Percentiles rank a stretch among this genome's conserved stretches.
These are phyloP conservation scores for Daldinia caldariorum DNA, from an alignment of 495 filamentous ascomycete genomes.

Conservation along the genomic window DNA sequence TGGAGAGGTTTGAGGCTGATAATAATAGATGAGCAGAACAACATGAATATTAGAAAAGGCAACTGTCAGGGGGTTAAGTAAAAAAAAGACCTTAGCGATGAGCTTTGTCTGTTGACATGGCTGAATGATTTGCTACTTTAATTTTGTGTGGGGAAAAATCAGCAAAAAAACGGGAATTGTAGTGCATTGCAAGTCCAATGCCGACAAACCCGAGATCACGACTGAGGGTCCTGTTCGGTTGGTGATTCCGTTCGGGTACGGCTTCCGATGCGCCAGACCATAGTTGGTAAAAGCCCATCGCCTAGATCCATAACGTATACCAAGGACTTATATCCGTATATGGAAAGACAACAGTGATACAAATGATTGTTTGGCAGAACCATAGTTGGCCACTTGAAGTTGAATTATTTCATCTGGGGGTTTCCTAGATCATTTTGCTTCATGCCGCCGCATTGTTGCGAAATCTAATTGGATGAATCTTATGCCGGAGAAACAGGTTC, in stretches of 20 bases:
- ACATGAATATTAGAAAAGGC: constrained; percentile 1
- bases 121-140: constrained; percentile 17
- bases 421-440: too few relatives aligned
- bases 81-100: constrained; percentile 6
- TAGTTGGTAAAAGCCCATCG: constrained; percentile 21
- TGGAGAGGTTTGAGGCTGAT: neutral
- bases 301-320: neutral
- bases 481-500: neutral
- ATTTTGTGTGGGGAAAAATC: constrained; percentile 26
- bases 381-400: neutral
- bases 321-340: neutral
- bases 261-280: constrained; percentile 27
- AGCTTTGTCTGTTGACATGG: constrained; percentile 6
- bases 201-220: constrained; percentile 35
- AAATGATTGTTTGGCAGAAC: neutral
- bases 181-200: constrained; percentile 4
- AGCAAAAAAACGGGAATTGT: constrained; percentile 18
- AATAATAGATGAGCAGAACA: constrained; percentile 15
- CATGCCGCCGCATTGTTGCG: too few relatives aligned
- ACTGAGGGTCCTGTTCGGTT: constrained; percentile 13
- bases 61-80: neutral
- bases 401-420: too few relatives aligned
- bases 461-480: neutral
- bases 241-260: constrained; percentile 33
- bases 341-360: neutral